These are phyloP conservation scores for Mortierella sp. DNA, from an alignment of 371 early-diverging fungal genomes.

Conservation along the genomic window DNA sequence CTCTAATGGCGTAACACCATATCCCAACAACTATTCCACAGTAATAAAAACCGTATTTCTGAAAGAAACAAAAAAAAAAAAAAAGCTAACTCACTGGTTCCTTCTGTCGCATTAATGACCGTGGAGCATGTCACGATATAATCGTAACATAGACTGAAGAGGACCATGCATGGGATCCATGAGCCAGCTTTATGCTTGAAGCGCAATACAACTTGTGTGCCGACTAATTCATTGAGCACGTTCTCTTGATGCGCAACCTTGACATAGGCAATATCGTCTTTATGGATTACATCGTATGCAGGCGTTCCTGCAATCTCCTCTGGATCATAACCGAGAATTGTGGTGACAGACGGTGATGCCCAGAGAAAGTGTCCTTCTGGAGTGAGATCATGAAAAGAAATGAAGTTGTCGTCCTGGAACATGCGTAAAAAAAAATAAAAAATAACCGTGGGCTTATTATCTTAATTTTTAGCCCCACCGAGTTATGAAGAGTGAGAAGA, in stretches of 20 bases:
- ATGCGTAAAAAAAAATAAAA: too few species aligned
- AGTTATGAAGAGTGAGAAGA: too few species aligned
- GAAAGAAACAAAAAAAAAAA: slow-evolving; percentile 5
- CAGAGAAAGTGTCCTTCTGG: slow-evolving; percentile 59
- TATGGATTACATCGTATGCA: slow-evolving; percentile 61
- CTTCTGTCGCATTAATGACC: slow-evolving; percentile 20
- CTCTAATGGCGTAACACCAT: too few species aligned
- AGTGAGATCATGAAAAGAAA: slow-evolving; percentile 68
- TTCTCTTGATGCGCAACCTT: slow-evolving; percentile 56
- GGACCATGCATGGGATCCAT: slow-evolving; percentile 30
- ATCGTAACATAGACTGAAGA: slow-evolving; percentile 40
- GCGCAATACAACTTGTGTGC: slow-evolving; percentile 27
- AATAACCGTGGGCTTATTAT: too few species aligned
- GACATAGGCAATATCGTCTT: slow-evolving; percentile 56
- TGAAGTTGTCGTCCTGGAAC: slow-evolving; percentile 58
- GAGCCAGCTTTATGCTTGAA: slow-evolving; percentile 33
- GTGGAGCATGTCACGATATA: slow-evolving; percentile 46
- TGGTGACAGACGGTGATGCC: slow-evolving; percentile 62
- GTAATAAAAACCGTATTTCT: not conserved
- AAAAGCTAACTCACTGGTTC: slow-evolving; percentile 23
- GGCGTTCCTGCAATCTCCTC: slow-evolving; percentile 61
- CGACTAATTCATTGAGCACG: slow-evolving; percentile 63
- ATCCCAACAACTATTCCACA: too few species aligned
- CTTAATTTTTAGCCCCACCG: too few species aligned
- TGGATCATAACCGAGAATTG: slow-evolving; percentile 62